Percentiles rank a stretch among this genome's conserved stretches.
These are phyloP conservation scores for Saposhnikovia divaricata DNA, from an alignment of 129 eudicot genomes.

Conservation along the genomic window DNA sequence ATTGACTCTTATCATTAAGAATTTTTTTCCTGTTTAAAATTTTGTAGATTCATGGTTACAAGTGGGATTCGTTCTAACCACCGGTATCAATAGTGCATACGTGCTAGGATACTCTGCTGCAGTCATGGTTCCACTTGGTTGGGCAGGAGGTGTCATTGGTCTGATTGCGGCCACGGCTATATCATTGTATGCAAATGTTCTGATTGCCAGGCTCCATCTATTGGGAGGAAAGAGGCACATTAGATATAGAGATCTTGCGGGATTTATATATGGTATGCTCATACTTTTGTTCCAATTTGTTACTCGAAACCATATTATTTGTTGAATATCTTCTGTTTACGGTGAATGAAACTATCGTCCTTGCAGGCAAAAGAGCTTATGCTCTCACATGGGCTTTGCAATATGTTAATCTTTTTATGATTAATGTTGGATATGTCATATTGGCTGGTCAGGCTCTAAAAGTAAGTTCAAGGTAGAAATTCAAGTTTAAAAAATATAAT, in stretches of 20 bases:
- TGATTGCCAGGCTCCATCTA: conserved; percentile 77
- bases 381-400: conserved; percentile 74
- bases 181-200: conserved; percentile 70
- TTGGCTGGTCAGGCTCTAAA: conserved; percentile 86
- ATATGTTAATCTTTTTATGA: conserved; percentile 86
- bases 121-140: conserved; percentile 91
- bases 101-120: conserved; percentile 84
- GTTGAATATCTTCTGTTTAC: not conserved
- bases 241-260: conserved; percentile 97
- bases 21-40: conserved; percentile 6
- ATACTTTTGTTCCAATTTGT: not conserved
- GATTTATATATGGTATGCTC: conserved; percentile 73
- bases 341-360: conserved; percentile 17
- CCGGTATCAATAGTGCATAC: conserved; percentile 89
- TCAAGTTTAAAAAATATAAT: not conserved
- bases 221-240: conserved; percentile 92
- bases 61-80: conserved; percentile 87
- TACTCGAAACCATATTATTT: not conserved
- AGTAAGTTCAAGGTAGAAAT: conserved; percentile 26
- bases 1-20: not conserved
- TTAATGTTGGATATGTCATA: conserved; percentile 75
- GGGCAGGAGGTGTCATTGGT: conserved; percentile 84
- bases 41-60: conserved; percentile 94
- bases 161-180: conserved; percentile 50
- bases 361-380: conserved; percentile 72